These are phyloP conservation scores for Trichoderma cornu-damae DNA, from an alignment of 2,329 filamentous ascomycete species.

Conservation along the genomic window DNA sequence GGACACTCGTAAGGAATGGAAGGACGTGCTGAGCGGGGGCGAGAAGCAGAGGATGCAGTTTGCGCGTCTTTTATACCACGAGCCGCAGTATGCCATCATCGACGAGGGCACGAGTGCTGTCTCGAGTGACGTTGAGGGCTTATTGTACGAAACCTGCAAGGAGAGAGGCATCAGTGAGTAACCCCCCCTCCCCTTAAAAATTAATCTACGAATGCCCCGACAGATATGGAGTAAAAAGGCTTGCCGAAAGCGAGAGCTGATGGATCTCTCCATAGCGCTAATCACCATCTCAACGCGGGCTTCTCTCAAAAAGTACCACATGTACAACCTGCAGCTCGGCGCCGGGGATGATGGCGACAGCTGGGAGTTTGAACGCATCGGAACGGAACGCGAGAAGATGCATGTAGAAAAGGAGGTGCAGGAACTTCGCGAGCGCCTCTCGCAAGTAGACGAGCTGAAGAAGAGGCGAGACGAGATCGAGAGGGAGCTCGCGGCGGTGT, in stretches of 20 bases:
- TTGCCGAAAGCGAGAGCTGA: background rate
- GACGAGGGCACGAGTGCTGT: slow-evolving; percentile 96
- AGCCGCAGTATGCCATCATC: slow-evolving; percentile 88
- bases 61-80: slow-evolving; percentile 85
- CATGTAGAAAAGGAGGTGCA: slow-evolving; percentile 86
- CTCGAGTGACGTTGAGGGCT: slow-evolving; percentile 86
- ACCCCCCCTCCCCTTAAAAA: no score
- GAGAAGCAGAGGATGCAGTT: slow-evolving; percentile 97
- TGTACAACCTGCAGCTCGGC: slow-evolving; percentile 80
- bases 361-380: slow-evolving; percentile 92
- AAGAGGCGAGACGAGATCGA: slow-evolving; percentile 74
- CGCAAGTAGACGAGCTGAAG: slow-evolving; percentile 82
- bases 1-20: slow-evolving; percentile 97
- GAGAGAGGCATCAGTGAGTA: slow-evolving; percentile 83
- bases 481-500: slow-evolving; percentile 63
- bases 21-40: slow-evolving; percentile 92
- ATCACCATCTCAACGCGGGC: slow-evolving; percentile 95
- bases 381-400: slow-evolving; percentile 87
- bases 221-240: background rate
- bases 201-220: background rate
- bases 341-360: slow-evolving; percentile 74
- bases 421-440: slow-evolving; percentile 73
- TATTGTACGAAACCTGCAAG: slow-evolving; percentile 90
- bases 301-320: slow-evolving; percentile 93
- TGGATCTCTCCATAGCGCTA: slow-evolving; percentile 51